Percentiles rank a stretch among this genome's conserved stretches.
Evolutionary conservation across 2,329 filamentous ascomycete species (phyloP).

Genomic region (Alternaria brassicae): DNA sequence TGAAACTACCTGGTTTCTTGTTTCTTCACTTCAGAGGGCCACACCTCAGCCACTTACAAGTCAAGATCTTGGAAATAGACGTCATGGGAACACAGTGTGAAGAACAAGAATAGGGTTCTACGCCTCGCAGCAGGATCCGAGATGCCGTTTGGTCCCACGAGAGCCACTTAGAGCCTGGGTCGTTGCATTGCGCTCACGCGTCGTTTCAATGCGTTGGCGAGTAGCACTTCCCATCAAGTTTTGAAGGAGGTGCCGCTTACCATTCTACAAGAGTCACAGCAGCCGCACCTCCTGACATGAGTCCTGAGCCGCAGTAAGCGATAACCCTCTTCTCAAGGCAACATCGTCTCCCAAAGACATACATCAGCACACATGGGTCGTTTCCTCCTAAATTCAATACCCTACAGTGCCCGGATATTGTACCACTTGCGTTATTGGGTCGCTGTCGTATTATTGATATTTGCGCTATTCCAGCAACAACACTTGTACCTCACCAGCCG

Average conservation of each 20-base stretch:
- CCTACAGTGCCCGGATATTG: conserved; percentile 13
- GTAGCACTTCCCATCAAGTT: neutral
- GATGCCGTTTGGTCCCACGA: neutral
- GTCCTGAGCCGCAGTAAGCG: neutral
- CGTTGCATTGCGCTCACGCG: neutral
- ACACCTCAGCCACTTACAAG: neutral
- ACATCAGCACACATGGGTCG: conserved; percentile 15
- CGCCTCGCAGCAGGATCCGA: neutral
- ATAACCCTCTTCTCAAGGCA: neutral
- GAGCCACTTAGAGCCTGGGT: neutral
- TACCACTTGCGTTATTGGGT: conserved; percentile 21
- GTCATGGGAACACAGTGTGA: neutral
- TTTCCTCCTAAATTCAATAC: conserved; percentile 6
- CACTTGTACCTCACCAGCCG: conserved; percentile 27
- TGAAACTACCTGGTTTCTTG: neutral
- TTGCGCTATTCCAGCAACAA: conserved; percentile 28
- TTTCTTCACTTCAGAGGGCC: neutral
- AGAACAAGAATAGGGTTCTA: neutral
- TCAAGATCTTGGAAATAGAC: neutral
- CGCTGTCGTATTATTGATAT: conserved; percentile 20
- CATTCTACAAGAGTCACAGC: neutral
- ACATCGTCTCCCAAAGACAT: neutral
- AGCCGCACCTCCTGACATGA: neutral
- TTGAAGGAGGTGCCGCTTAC: neutral
- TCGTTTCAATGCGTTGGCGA: neutral